phyloP scores from a whole-genome alignment of 352 stramenopile species.

The Globisporangium lucens region DNA sequence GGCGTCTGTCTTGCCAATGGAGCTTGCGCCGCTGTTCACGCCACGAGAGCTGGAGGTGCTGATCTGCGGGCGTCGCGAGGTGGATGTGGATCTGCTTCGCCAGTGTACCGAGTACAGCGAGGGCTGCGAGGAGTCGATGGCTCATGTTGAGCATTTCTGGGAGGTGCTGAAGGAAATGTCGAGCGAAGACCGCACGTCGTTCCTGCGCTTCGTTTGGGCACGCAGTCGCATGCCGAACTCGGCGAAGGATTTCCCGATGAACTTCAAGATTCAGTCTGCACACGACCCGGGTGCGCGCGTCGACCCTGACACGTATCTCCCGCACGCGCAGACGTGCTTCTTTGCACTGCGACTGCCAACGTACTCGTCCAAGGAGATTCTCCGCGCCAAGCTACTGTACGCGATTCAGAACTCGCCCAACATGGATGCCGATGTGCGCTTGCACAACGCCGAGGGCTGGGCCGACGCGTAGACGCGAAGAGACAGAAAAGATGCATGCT shows the following conservation, averaged over 20 bases:
- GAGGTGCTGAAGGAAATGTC: conserved; percentile 95
- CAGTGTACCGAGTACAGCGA: conserved; percentile 97
- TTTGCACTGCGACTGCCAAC: conserved; percentile 95
- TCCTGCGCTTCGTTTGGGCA: conserved; percentile 98
- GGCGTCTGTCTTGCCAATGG: conserved; percentile 94
- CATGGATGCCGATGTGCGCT: conserved; percentile 90
- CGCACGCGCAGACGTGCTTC: conserved; percentile 99
- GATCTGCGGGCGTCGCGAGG: conserved; percentile 94
- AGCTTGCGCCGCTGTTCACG: conserved; percentile 96
- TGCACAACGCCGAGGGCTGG: conserved; percentile 92
- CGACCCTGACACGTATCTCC: conserved; percentile 90
- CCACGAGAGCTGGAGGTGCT: conserved; percentile 94
- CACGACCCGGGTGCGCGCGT: conserved; percentile 73
- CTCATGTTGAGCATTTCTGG: conserved; percentile 94
- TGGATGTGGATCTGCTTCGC: conserved; percentile 95
- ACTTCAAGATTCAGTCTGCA: conserved; percentile 90
- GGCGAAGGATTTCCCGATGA: conserved; percentile 96
- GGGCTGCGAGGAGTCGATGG: conserved; percentile 88
- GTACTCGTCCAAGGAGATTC: conserved; percentile 92
- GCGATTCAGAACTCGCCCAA: conserved; percentile 96
- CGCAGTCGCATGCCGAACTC: conserved; percentile 95
- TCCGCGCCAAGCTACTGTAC: conserved; percentile 87
- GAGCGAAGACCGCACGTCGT: conserved; percentile 93
- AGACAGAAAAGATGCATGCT: background rate
- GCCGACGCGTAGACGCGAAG: conserved; percentile 56